A percentile compares a stretch with the other conserved stretches of the same genome.
Evolutionary conservation across 306 rosid genomes (phyloP).

Genomic region (Vicia villosa): DNA sequence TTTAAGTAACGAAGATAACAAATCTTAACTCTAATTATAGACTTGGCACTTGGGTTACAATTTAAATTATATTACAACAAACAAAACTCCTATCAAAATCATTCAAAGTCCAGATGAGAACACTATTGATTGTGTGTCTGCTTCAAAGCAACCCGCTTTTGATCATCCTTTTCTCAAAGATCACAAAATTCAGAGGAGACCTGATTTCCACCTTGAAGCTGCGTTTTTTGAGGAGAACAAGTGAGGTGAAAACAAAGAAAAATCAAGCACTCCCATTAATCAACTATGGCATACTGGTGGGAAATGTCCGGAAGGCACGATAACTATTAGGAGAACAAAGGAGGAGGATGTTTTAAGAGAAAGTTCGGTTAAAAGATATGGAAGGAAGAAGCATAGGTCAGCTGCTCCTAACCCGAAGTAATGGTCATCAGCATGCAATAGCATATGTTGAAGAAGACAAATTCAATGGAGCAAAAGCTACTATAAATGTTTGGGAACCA

Average conservation of each 20-base stretch:
- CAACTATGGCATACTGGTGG: slow-evolving; percentile 92
- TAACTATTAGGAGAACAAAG: slow-evolving; percentile 86
- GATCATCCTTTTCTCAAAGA: slow-evolving; percentile 97
- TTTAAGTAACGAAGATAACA: no score
- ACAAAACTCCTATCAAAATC: no score
- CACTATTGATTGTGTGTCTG: slow-evolving; percentile 77
- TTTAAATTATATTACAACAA: no score
- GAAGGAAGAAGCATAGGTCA: slow-evolving; percentile 84
- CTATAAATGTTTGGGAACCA: slow-evolving; percentile 98
- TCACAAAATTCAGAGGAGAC: slow-evolving; percentile 95
- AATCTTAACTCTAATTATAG: no score
- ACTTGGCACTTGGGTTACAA: no score
- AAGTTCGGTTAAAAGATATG: slow-evolving; percentile 81
- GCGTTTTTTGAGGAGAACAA: slow-evolving; percentile 78
- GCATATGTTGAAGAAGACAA: slow-evolving; percentile 95
- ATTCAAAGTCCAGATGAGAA: slow-evolving; percentile 99
- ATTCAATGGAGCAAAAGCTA: slow-evolving; percentile 94
- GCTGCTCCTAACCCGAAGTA: slow-evolving; percentile 80
- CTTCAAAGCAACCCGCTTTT: slow-evolving; percentile 91
- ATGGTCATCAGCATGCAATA: slow-evolving; percentile 99
- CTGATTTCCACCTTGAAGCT: slow-evolving; percentile 84
- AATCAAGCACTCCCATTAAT: slow-evolving; percentile 44
- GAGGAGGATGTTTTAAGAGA: slow-evolving; percentile 87
- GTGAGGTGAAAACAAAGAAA: slow-evolving; percentile 50
- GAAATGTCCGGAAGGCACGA: slow-evolving; percentile 78